phyloP scores from a whole-genome alignment of 257 asterid genomes.

The Solanum chmielewskii region DNA sequence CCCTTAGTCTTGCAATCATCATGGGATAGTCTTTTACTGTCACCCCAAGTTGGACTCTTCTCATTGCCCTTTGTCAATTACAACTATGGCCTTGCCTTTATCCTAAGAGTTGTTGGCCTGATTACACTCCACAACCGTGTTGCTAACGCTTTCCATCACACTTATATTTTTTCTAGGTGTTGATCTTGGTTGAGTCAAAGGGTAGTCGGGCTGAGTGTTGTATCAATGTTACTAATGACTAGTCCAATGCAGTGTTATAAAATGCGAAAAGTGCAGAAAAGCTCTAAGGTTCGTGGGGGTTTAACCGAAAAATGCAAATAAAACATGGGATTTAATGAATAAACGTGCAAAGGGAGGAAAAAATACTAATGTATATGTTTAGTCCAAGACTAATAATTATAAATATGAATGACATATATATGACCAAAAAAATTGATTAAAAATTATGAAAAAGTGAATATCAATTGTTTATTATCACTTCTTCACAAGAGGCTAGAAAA shows the following conservation, averaged over 20 bases:
- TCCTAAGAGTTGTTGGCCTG: not conserved
- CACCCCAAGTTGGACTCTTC: not conserved
- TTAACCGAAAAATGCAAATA: too few species aligned
- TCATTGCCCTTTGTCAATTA: not conserved
- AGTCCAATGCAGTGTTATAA: not conserved
- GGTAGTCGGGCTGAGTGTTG: not conserved
- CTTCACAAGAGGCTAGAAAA: too few species aligned
- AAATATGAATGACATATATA: too few species aligned
- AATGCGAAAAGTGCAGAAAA: too few species aligned
- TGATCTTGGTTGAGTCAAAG: not conserved
- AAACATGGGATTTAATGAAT: too few species aligned
- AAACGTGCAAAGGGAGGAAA: too few species aligned
- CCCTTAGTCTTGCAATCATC: not conserved
- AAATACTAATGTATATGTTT: too few species aligned
- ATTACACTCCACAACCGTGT: not conserved
- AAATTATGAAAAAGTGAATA: too few species aligned
- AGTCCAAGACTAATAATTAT: too few species aligned
- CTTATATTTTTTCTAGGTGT: not conserved
- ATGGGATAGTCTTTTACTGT: not conserved
- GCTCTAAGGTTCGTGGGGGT: too few species aligned
- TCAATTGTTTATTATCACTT: too few species aligned
- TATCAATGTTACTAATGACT: not conserved
- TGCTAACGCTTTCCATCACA: not conserved
- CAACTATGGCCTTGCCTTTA: not conserved
- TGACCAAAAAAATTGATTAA: too few species aligned